Base-by-base conservation (phyloP, 306 rosid genomes). In the Fragaria ananassa region DNA sequence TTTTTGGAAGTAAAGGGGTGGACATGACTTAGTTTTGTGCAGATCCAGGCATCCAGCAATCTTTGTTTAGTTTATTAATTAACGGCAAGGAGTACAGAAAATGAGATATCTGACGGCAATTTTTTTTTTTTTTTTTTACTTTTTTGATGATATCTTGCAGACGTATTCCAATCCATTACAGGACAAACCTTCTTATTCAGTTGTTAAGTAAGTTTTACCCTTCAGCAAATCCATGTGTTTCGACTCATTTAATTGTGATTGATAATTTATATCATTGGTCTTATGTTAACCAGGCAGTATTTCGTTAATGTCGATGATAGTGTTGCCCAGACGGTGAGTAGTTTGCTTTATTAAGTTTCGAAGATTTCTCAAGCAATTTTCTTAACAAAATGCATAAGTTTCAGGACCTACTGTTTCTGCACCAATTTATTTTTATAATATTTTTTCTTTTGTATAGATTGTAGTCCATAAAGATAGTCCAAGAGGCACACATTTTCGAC, bases 121-220 rank as follows among this genome's bases (percentile, higher is more conserved):
- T 42, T 42, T 0, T 37, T 37, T 4, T 27, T 27, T 27, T 37
- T 37, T 5, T 6, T 18, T 14, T 79, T 21, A 6, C 6, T 66
- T 12, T 14, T 25, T 14, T 42, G 6, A 56, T 34, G 53, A 35
- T 25, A 61, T 41, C 21, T 14, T 83, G 78, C 85, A 83, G 89
- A 83, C 84, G 21, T 80, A 77, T 80, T 80, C 74, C 7, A 85
- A 87, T 60, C 90, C 88, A 10, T 74, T 87, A 53, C 85, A 84
- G 75, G 86, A 80, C 74, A 84, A 80, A 77, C 88, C 90, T 66
- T 80, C 90, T 17, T 87, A 87, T 76, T 84, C 88, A 34, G 86
- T 65, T 17, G 88, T 80, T 3, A 84, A 82, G 89, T 86, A 76
- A 78, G 89, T 63, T 70, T 67, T 41, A 37, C 29, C 14, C 39